Conservation (phyloP, 805 yeast genomes). For the Hanseniaspora mollemarum region DNA sequence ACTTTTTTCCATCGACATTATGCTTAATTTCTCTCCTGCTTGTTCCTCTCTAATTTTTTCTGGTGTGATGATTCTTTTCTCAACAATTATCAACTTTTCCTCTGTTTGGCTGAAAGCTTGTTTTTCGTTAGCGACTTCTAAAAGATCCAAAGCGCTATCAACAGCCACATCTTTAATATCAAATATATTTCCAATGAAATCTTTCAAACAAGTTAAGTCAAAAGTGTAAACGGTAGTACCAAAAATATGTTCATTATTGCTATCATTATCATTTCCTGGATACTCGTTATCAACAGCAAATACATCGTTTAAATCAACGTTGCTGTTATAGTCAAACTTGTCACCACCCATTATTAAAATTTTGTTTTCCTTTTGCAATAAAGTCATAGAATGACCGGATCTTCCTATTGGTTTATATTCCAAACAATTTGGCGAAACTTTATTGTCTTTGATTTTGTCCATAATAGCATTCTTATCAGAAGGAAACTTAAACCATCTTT, state of each 20-base stretch:
- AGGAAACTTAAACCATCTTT: conserved; percentile 61
- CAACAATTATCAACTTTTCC: background rate
- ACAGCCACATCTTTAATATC: background rate
- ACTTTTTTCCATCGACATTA: too few species aligned
- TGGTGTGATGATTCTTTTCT: background rate
- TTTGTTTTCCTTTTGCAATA: conserved; percentile 49
- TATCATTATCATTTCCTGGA: conserved; percentile 40
- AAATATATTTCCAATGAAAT: conserved; percentile 33
- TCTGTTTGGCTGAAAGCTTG: background rate
- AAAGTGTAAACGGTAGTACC: conserved; percentile 56
- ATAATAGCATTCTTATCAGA: conserved; percentile 19
- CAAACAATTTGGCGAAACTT: conserved; percentile 12
- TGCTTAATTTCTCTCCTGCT: background rate
- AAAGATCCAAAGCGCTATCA: conserved; percentile 7
- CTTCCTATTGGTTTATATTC: conserved; percentile 55
- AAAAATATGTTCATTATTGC: conserved; percentile 38
- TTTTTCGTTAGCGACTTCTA: background rate
- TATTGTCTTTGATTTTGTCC: conserved; percentile 26
- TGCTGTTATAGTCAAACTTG: conserved; percentile 43
- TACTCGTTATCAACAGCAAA: conserved; percentile 20
- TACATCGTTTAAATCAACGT: conserved; percentile 10
- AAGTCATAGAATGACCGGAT: conserved; percentile 81
- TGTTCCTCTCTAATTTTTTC: background rate
- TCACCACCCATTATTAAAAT: conserved; percentile 88
- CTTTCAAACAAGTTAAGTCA: conserved; percentile 36